These are phyloP conservation scores for Sporothrix sp. DNA, from an alignment of 2,329 filamentous ascomycete genomes.

Conservation along the genomic window DNA sequence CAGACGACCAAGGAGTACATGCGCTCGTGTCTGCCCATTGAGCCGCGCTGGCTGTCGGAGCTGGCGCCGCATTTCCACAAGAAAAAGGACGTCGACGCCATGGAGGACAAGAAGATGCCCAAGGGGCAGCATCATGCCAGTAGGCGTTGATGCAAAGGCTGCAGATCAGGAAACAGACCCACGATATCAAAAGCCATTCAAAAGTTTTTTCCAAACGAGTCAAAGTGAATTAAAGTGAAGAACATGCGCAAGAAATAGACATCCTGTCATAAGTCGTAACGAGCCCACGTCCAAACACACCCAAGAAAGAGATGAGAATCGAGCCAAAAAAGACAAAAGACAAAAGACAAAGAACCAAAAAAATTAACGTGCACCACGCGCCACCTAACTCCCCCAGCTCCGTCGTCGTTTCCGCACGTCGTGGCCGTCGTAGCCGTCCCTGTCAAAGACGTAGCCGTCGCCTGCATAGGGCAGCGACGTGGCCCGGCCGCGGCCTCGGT, in stretches of 20 bases:
- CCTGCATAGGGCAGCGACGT: background rate
- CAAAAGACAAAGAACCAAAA: background rate
- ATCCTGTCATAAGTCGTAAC: too few relatives aligned
- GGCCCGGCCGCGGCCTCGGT: background rate
- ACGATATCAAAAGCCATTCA: too few relatives aligned
- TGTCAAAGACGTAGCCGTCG: constrained; percentile 1
- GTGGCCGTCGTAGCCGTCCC: background rate
- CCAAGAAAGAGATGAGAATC: too few relatives aligned
- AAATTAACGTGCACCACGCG: background rate
- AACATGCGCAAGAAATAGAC: too few relatives aligned
- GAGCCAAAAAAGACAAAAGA: background rate
- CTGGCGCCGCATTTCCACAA: constrained; percentile 93
- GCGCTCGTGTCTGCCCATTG: constrained; percentile 75
- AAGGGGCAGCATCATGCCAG: constrained; percentile 18
- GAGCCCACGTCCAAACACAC: too few relatives aligned
- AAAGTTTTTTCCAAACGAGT: background rate
- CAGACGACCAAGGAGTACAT: constrained; percentile 88
- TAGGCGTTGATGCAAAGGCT: too few relatives aligned
- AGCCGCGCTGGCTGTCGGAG: constrained; percentile 76
- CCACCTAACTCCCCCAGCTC: constrained; percentile 9
- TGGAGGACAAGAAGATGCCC: constrained; percentile 63
- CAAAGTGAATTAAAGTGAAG: too few relatives aligned
- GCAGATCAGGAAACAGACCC: too few relatives aligned
- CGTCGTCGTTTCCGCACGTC: constrained; percentile 10
- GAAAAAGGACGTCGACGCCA: constrained; percentile 72